Conservation (phyloP, 2,329 filamentous ascomycete species). For the Juglanconis sp. region DNA sequence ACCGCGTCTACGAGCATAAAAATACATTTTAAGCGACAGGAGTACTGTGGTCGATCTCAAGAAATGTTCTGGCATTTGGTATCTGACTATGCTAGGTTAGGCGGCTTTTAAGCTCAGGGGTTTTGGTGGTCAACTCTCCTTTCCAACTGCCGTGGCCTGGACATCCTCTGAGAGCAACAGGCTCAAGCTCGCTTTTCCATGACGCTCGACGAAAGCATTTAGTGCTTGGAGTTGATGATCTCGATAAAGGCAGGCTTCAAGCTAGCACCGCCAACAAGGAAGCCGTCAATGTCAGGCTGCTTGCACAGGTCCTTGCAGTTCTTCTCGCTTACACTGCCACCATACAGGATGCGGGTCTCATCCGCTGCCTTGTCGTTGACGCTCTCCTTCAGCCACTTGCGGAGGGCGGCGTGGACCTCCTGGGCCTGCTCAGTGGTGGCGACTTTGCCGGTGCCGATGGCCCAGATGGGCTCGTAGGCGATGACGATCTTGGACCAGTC, state of each 20-base stretch:
- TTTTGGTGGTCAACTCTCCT: not conserved
- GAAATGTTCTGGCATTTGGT: not conserved
- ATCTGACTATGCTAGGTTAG: conserved; percentile 1
- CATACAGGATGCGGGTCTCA: conserved; percentile 91
- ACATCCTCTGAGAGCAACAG: not conserved
- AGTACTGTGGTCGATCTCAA: not conserved
- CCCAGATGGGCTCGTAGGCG: conserved; percentile 99
- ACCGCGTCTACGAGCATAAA: not conserved
- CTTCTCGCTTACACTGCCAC: conserved; percentile 95
- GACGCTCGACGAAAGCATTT: conserved; percentile 25
- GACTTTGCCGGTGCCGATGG: conserved; percentile 89
- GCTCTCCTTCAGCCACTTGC: conserved; percentile 78
- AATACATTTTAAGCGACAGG: not conserved
- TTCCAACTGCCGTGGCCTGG: not conserved
- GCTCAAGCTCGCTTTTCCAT: not conserved
- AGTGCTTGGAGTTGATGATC: conserved; percentile 57
- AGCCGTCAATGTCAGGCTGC: conserved; percentile 94
- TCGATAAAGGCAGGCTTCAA: conserved; percentile 86
- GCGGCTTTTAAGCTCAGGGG: not conserved
- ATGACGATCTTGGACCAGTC: conserved; percentile 96
- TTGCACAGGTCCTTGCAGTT: conserved; percentile 92
- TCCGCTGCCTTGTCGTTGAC: conserved; percentile 74
- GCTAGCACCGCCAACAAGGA: conserved; percentile 93
- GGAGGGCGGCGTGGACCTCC: conserved; percentile 89
- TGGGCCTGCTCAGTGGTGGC: conserved; percentile 86